Evolutionary conservation across 495 filamentous ascomycete genomes (phyloP).

Genomic region (Talaromyces stipitatus): DNA sequence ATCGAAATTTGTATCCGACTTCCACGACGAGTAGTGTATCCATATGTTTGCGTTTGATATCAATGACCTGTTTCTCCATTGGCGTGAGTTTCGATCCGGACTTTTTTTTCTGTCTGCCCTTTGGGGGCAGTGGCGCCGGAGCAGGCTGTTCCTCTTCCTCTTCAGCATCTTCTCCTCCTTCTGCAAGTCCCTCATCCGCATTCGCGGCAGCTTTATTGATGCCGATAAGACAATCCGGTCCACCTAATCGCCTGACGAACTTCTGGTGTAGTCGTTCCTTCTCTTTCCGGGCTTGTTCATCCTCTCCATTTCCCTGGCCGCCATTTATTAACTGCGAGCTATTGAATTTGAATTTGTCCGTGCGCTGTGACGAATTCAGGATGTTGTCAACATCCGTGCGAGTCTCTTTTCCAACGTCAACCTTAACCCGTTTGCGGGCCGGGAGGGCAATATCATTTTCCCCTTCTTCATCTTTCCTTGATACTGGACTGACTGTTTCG

Average conservation of each 20-base stretch:
- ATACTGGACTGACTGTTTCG: background rate
- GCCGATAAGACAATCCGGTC: conserved; percentile 67
- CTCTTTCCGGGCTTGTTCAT: conserved; percentile 32
- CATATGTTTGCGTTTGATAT: conserved; percentile 87
- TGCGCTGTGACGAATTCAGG: conserved; percentile 15
- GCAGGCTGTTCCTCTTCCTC: conserved; percentile 48
- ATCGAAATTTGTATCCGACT: conserved; percentile 96
- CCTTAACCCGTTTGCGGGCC: conserved; percentile 30
- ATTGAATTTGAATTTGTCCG: conserved; percentile 33
- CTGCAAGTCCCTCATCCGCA: conserved; percentile 46
- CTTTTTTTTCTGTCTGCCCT: conserved; percentile 58
- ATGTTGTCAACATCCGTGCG: background rate
- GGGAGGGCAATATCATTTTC: conserved; percentile 34
- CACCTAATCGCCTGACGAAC: conserved; percentile 85
- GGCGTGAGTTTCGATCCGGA: conserved; percentile 74
- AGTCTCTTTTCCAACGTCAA: conserved; percentile 9
- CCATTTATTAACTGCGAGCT: conserved; percentile 23
- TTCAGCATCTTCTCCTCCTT: conserved; percentile 40
- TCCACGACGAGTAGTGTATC: conserved; percentile 86
- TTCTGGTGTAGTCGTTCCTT: conserved; percentile 73
- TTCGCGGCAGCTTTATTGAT: conserved; percentile 51
- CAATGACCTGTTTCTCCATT: conserved; percentile 86
- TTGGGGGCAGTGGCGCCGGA: conserved; percentile 33
- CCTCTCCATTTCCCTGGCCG: conserved; percentile 36
- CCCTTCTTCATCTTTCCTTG: conserved; percentile 16